These are phyloP conservation scores for Aspergillus candidus DNA, from an alignment of 2,329 filamentous ascomycete genomes.

Conservation along the genomic window DNA sequence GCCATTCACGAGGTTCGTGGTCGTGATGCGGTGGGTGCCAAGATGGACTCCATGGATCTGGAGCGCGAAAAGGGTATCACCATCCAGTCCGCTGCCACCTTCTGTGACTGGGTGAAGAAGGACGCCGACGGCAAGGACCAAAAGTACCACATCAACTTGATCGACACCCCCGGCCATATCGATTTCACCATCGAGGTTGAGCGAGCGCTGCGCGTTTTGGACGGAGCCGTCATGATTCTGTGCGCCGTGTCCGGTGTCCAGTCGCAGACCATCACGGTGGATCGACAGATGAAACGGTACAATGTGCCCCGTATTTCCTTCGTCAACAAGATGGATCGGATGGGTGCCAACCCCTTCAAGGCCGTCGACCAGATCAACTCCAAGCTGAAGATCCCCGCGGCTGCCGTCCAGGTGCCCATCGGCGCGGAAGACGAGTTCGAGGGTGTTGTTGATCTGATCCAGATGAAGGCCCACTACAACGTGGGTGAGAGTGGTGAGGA, in stretches of 20 bases:
- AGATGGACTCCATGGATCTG: slow-evolving; percentile 99
- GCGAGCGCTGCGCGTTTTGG: slow-evolving; percentile 84
- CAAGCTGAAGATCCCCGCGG: slow-evolving; percentile 88
- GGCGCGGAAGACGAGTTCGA: slow-evolving; percentile 85
- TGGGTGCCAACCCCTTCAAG: slow-evolving; percentile 97
- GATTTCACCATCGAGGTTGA: slow-evolving; percentile 99
- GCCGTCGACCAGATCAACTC: slow-evolving; percentile 95
- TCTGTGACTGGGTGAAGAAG: slow-evolving; percentile 92
- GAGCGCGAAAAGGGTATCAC: slow-evolving; percentile 98
- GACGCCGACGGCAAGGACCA: slow-evolving; percentile 71
- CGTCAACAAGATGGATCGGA: slow-evolving; percentile 99
- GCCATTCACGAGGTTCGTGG: slow-evolving; percentile 88
- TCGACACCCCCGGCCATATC: slow-evolving; percentile 97
- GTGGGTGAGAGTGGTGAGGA: slow-evolving; percentile 75
- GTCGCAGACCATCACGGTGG: slow-evolving; percentile 95
- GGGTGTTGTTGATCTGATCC: slow-evolving; percentile 85
- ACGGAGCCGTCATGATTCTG: slow-evolving; percentile 96
- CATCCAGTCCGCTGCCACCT: slow-evolving; percentile 96
- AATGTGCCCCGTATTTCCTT: slow-evolving; percentile 94
- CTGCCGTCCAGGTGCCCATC: slow-evolving; percentile 91
- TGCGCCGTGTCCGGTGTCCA: slow-evolving; percentile 97
- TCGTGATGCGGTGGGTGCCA: slow-evolving; percentile 89
- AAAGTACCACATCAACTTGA: slow-evolving; percentile 95
- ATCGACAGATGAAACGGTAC: slow-evolving; percentile 97
- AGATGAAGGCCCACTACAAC: slow-evolving; percentile 91